Percentiles rank a stretch among this genome's conserved stretches.
Evolutionary conservation across 257 asterid genomes (phyloP).

Genomic region (Solanum medicagineum): DNA sequence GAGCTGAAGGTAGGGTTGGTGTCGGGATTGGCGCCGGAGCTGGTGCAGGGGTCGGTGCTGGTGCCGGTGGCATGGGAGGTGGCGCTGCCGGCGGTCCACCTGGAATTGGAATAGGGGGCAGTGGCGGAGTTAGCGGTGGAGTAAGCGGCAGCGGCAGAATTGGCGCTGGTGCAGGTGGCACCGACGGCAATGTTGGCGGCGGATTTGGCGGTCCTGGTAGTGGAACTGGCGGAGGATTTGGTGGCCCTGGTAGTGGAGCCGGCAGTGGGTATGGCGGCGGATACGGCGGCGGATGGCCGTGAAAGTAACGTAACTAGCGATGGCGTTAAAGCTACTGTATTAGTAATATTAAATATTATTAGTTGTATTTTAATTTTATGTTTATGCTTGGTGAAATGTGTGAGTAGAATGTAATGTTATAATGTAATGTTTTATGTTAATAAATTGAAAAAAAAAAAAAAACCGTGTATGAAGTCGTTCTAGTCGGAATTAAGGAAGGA

Average conservation of each 20-base stretch:
- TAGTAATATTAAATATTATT: not conserved
- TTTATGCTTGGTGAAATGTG: not conserved
- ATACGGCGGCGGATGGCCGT: constrained; percentile 1
- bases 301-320: not conserved
- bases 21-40: constrained; percentile 12
- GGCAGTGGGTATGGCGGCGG: not conserved
- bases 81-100: not conserved
- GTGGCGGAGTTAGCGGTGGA: not conserved
- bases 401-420: not conserved
- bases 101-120: not conserved
- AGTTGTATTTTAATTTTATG: not conserved
- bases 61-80: not conserved
- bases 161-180: constrained; percentile 2
- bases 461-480: not conserved
- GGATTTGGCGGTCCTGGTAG: not conserved
- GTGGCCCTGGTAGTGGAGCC: not conserved
- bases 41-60: constrained; percentile 8
- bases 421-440: not conserved
- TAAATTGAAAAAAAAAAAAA: not conserved
- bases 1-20: constrained; percentile 8
- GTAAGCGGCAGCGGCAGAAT: not conserved
- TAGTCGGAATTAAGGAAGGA: too few relatives aligned
- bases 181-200: not conserved
- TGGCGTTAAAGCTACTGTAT: not conserved
- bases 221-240: not conserved